phyloP scores from a whole-genome alignment of 495 filamentous ascomycete genomes.

The Daldinia childiae region DNA sequence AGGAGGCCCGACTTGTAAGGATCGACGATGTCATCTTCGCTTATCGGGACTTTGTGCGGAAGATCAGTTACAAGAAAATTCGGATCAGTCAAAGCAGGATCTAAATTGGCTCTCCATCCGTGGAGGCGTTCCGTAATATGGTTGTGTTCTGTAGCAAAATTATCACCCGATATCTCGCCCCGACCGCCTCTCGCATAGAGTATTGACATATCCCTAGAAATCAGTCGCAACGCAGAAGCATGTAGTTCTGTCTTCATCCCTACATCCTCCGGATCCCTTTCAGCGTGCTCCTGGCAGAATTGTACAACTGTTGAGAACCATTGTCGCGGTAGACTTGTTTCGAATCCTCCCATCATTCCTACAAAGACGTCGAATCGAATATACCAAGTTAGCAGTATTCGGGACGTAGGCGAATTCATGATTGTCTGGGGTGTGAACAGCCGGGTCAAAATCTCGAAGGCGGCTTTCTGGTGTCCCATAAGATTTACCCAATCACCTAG shows the following conservation, averaged over 20 bases:
- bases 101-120: slow-evolving; percentile 65
- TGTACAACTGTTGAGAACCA: slow-evolving; percentile 79
- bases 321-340: slow-evolving; percentile 75
- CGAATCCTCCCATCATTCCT: slow-evolving; percentile 81
- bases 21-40: slow-evolving; percentile 73
- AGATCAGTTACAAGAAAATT: slow-evolving; percentile 69
- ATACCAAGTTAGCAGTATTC: slow-evolving; percentile 85
- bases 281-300: slow-evolving; percentile 67
- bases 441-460: slow-evolving; percentile 79
- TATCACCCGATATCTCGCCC: slow-evolving; percentile 66
- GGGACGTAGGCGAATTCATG: slow-evolving; percentile 71
- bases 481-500: slow-evolving; percentile 94
- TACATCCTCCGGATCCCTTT: slow-evolving; percentile 69
- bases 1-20: slow-evolving; percentile 74
- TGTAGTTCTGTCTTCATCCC: slow-evolving; percentile 71
- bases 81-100: slow-evolving; percentile 65
- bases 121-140: slow-evolving; percentile 63
- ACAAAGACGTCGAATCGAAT: slow-evolving; percentile 87
- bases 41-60: slow-evolving; percentile 57
- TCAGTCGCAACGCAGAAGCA: slow-evolving; percentile 72
- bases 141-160: slow-evolving; percentile 71
- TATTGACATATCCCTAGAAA: slow-evolving; percentile 81
- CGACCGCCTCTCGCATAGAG: slow-evolving; percentile 77
- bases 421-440: slow-evolving; percentile 81
- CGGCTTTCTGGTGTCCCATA: slow-evolving; percentile 90